Evolutionary conservation across 768 basidiomycete genomes (phyloP), one percentile per base, ranked within the genome.

Genomic region (Naganishia onofrii): DNA sequence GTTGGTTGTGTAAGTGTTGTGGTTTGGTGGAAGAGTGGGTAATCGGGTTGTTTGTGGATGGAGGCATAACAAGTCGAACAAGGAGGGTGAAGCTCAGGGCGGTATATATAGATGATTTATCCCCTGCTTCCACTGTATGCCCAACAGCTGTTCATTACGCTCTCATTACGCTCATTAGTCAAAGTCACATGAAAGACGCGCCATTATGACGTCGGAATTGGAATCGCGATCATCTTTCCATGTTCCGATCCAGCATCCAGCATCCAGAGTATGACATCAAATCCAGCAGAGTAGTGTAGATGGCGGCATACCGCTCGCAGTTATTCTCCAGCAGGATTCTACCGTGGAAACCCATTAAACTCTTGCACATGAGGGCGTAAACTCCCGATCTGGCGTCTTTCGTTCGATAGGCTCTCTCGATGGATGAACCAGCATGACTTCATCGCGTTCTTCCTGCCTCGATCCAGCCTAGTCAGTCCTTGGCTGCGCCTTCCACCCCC

Each of bases 201-300:
- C n/a, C 4, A 17, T 36, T 51, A 51, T 51, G 48, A 51, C 48
- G 48, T 51, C n/a, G 48, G 23, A 23, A n/a, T 7, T 1, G 48
- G 48, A 51, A 51, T 51, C 48, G 48, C 48, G 48, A 51, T 51
- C 48, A 3, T n/a, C 48, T 42, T 42, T 51, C 48, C 1, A 23
- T 21, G 23, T 51, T 51, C 48, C 48, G 48, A 51, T 51, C 48
- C 48, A 51, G 48, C 48, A n/a, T 51, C 48, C 48, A 51, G 48
- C 12, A 23, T 51, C 1, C 48, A 21, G n/a, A 17, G 23, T n/a
- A 23, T 51, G 48, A 7, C 3, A 3, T n/a, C n/a, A n/a, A 1
- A n/a, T 51, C 48, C 48, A 51, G 19, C 48, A 13, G 48, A 8
- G 6, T 4, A 26, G 6, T 51, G 48, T n/a, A n/a, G n/a, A n/a